A percentile compares a stretch with the other conserved stretches of the same genome.
Evolutionary conservation across 768 basidiomycete genomes (phyloP).

Genomic region (Boletus pseudo-olivaceus): DNA sequence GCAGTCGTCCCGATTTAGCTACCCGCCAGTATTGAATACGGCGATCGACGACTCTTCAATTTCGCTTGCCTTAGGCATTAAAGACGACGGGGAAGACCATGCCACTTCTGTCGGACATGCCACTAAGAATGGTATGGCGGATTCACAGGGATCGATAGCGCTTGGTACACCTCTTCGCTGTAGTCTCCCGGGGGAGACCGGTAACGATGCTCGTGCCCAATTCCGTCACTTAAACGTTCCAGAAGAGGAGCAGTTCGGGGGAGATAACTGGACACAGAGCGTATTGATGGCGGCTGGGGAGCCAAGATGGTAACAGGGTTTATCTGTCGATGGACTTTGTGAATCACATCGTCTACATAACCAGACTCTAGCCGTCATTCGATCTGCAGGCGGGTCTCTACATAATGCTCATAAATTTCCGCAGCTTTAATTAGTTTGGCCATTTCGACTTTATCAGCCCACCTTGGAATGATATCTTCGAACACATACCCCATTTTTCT

Average conservation of each 20-base stretch:
- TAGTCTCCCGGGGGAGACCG: conserved; percentile 19
- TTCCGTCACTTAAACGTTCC: conserved; percentile 27
- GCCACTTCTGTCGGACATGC: conserved; percentile 9
- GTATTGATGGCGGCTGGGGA: conserved; percentile 70
- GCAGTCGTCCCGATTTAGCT: conserved; percentile 42
- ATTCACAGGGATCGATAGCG: conserved; percentile 21
- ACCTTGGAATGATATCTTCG: conserved; percentile 13
- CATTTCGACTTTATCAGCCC: conserved; percentile 8
- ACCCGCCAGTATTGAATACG: conserved; percentile 60
- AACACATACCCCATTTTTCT: conserved; percentile 22
- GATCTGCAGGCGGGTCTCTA: conserved; percentile 34
- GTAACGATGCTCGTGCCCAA: conserved; percentile 21
- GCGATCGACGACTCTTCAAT: conserved; percentile 57
- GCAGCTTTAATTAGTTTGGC: conserved; percentile 17
- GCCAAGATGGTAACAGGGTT: conserved; percentile 28
- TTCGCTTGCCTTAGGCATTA: conserved; percentile 30
- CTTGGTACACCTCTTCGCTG: conserved; percentile 1
- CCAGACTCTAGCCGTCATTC: conserved; percentile 16
- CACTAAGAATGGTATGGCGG: conserved; percentile 6
- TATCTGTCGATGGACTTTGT: conserved; percentile 7
- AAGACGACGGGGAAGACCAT: conserved; percentile 27
- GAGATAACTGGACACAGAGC: conserved; percentile 71
- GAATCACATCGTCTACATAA: conserved; percentile 8
- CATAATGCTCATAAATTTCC: conserved; percentile 12
- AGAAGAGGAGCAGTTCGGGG: conserved; percentile 40